A percentile compares a stretch with the other conserved stretches of the same genome.
These are phyloP conservation scores for Sechiopsis laciniata DNA, from an alignment of 306 rosid genomes.

Conservation along the genomic window DNA sequence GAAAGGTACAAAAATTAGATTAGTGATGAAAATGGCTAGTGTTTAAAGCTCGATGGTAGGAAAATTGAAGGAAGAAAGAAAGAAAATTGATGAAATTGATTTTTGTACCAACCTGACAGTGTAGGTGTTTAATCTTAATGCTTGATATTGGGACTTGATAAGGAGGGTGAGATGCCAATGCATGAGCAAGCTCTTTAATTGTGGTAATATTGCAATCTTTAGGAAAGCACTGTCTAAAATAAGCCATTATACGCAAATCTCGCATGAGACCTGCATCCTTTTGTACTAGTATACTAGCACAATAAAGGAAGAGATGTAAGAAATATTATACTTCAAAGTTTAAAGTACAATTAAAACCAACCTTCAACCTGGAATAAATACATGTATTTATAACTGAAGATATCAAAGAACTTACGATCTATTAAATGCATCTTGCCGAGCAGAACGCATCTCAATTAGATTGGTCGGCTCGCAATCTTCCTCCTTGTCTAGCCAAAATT, in stretches of 20 bases:
- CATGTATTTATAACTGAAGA: background rate
- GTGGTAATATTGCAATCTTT: too few relatives aligned
- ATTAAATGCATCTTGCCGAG: constrained; percentile 61
- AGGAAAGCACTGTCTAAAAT: too few relatives aligned
- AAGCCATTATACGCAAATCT: too few relatives aligned
- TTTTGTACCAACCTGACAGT: constrained; percentile 21
- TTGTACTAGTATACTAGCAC: constrained; percentile 37
- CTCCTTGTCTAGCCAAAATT: constrained; percentile 58
- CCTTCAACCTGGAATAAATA: background rate
- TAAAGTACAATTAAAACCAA: background rate
- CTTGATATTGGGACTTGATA: too few relatives aligned
- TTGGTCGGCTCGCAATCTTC: constrained; percentile 26
- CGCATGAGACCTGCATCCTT: too few relatives aligned
- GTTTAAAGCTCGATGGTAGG: background rate
- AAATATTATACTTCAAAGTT: background rate
- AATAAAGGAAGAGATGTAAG: constrained; percentile 14
- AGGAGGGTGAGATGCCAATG: too few relatives aligned
- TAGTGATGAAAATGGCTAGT: background rate
- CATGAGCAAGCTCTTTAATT: too few relatives aligned
- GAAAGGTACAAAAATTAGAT: background rate
- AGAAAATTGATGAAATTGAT: background rate
- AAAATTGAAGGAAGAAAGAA: background rate
- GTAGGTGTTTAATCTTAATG: too few relatives aligned
- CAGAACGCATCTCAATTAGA: constrained; percentile 65
- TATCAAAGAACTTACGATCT: constrained; percentile 56